phyloP scores from a whole-genome alignment of 495 filamentous ascomycete genomes.

The Penicillium subrubescens region DNA sequence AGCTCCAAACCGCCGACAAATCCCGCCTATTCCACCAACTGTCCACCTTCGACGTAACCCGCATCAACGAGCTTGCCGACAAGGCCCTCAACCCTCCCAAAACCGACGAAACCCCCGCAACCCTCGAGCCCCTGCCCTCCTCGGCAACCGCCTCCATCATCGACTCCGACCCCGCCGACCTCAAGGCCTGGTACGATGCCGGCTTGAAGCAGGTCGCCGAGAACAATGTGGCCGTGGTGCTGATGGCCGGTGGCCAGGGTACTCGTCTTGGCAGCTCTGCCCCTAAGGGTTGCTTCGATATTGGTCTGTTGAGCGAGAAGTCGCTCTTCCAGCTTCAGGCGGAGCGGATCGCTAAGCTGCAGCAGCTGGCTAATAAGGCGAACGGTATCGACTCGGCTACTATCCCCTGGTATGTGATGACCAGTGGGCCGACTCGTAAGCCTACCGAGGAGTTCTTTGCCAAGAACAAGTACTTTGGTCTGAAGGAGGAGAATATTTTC shows the following conservation, averaged over 20 bases:
- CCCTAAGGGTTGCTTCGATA: conserved; percentile 96
- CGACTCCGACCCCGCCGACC: conserved; percentile 78
- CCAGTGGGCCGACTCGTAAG: conserved; percentile 89
- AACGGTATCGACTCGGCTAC: conserved; percentile 65
- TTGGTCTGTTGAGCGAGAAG: conserved; percentile 89
- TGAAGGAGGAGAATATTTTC: conserved; percentile 79
- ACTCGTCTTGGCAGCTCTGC: conserved; percentile 92
- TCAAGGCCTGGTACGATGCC: conserved; percentile 81
- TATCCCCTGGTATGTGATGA: conserved; percentile 99
- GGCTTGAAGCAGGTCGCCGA: conserved; percentile 83
- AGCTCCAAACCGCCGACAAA: conserved; percentile 72
- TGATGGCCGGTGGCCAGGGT: conserved; percentile 97
- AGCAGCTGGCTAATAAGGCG: conserved; percentile 75
- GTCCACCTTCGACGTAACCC: conserved; percentile 71
- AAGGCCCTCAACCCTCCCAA: conserved; percentile 78
- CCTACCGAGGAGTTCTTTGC: conserved; percentile 93
- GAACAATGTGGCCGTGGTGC: conserved; percentile 91
- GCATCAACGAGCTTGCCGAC: conserved; percentile 82
- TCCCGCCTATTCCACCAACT: conserved; percentile 80
- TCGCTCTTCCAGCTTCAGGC: conserved; percentile 97
- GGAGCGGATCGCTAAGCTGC: conserved; percentile 87
- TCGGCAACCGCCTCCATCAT: conserved; percentile 86
- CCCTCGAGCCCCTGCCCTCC: conserved; percentile 89
- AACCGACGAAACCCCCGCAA: conserved; percentile 46
- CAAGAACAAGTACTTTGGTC: conserved; percentile 85